Conservation (phyloP, 2,329 filamentous ascomycete species). For the Atkinsonella hypoxylon region DNA sequence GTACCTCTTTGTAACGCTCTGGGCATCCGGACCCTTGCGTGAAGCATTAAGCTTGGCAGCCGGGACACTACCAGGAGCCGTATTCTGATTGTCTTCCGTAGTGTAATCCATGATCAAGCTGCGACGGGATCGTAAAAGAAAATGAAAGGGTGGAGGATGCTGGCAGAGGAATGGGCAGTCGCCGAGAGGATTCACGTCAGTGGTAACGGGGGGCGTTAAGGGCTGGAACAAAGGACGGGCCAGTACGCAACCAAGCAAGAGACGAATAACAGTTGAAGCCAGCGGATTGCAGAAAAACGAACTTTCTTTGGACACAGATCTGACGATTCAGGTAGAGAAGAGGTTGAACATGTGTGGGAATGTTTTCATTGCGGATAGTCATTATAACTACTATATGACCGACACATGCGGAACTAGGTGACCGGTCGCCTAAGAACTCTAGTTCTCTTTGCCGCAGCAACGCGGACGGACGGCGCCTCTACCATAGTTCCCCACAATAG, state of each 20-base stretch:
- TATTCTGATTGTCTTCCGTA: slow-evolving; percentile 51
- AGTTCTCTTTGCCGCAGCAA: slow-evolving; percentile 16
- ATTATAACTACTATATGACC: not conserved
- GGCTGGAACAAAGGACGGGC: not conserved
- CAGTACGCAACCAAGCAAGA: not conserved
- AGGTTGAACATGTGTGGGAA: not conserved
- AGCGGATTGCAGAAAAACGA: not conserved
- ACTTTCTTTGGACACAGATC: not conserved
- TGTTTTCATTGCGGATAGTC: slow-evolving; percentile 2
- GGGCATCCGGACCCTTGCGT: slow-evolving; percentile 50
- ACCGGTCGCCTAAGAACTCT: not conserved
- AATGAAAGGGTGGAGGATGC: not conserved
- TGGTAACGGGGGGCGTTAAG: not conserved
- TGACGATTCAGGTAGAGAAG: not conserved
- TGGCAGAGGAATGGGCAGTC: slow-evolving; percentile 1
- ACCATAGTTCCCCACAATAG: not conserved
- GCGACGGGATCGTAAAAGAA: not conserved
- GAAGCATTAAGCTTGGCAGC: slow-evolving; percentile 48
- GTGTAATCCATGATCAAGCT: slow-evolving; percentile 28
- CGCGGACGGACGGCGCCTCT: slow-evolving; percentile 8
- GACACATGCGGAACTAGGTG: not conserved
- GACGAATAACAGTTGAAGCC: not conserved
- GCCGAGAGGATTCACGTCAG: not conserved
- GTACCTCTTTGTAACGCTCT: slow-evolving; percentile 70
- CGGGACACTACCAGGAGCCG: slow-evolving; percentile 49